Base-by-base conservation (phyloP, 1,284 basidiomycete genomes). In the Cutaneotrichosporon arboriforme region DNA sequence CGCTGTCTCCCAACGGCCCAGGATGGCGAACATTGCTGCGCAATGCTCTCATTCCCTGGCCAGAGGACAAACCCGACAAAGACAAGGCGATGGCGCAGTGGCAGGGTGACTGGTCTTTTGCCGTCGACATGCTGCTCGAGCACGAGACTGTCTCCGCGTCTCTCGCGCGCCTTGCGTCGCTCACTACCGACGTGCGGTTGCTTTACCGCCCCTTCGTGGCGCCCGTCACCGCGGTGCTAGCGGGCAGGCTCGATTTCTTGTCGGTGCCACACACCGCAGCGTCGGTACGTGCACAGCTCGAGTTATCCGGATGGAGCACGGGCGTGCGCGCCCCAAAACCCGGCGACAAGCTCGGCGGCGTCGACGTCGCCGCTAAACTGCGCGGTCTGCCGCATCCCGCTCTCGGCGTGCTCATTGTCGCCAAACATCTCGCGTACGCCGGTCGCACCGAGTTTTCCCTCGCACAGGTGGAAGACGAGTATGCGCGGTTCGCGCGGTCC, bases 341-440 rank as follows among this genome's bases (percentile, higher is more conserved):
- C 4, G 43, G 18, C 10, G 33, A 18, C 18, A 45, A 45, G 20
- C 43, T 45, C 43, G 43, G 43, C 18, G 43, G 31, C 13, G 18
- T 45, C 10, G 43, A 45, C 18, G 35, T 45, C 17, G 43, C 47
- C 12, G 43, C 51, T 26, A 60, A 60, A 22, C 55, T 60, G 9
- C 50, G 46, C 26, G 69, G 68, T 26, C 62, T 76, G 3, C 65
- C 72, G 1, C 70, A 74, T n/a, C 75, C 75, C 0, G 62, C 67
- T 9, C 54, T 74, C 20, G 67, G 68, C 9, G 58, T 75, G 4
- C 60, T 76, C 31, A 72, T 76, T 52, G 69, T 76, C 23, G 49
- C 84, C 82, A 63, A 93, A 78, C 57, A 90, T 81, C 64, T 90
- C 82, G 54, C 83, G 76, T 65, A 90, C 72, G 70, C 85, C 80